Conservation (phyloP, 2,329 filamentous ascomycete genomes). For the Aspergillus piperis region DNA sequence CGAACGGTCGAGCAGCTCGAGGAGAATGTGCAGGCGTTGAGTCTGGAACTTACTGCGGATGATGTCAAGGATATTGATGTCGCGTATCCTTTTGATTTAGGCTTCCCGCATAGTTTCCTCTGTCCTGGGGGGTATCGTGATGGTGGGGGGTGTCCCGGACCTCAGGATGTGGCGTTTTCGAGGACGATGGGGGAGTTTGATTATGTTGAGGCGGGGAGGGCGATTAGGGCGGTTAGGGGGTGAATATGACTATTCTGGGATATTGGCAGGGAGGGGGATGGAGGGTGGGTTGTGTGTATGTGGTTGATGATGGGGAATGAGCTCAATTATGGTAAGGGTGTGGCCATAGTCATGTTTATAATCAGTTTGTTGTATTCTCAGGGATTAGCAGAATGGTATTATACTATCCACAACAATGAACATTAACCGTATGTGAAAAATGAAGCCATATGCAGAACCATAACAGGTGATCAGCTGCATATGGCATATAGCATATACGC, state of each 20-base stretch:
- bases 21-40: conserved; percentile 57
- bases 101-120: conserved; percentile 50
- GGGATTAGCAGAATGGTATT: not conserved
- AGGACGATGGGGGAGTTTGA: not conserved
- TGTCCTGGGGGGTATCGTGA: conserved; percentile 1
- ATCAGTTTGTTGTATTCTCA: too few species aligned
- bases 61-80: conserved; percentile 58
- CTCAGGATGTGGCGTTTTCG: conserved; percentile 3
- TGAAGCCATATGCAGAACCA: not conserved
- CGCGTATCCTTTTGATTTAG: conserved; percentile 54
- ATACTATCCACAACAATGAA: not conserved
- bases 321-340: too few species aligned
- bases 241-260: not conserved
- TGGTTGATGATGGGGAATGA: too few species aligned
- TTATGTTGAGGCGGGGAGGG: not conserved
- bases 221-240: not conserved
- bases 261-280: too few species aligned
- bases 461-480: not conserved
- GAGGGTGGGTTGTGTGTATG: too few species aligned
- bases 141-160: not conserved
- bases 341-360: too few species aligned
- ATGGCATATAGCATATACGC: not conserved
- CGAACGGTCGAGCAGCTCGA: conserved; percentile 53
- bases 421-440: not conserved
- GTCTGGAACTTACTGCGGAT: conserved; percentile 51